Evolutionary conservation across 2,329 filamentous ascomycete genomes (phyloP).

Genomic region (Monosporascus sp.): DNA sequence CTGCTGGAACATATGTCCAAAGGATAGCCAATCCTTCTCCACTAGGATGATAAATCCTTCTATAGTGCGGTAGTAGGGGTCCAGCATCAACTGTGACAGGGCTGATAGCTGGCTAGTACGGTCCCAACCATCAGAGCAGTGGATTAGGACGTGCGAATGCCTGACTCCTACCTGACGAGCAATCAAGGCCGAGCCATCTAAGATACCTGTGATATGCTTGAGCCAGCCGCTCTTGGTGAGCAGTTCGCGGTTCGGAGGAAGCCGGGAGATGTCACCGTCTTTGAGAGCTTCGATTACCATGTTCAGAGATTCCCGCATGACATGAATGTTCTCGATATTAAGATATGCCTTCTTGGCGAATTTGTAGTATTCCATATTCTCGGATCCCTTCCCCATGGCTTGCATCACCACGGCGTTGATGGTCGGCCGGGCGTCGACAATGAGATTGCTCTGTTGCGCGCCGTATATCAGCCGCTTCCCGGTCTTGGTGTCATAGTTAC

Average conservation of each 20-base stretch:
- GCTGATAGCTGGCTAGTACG: conserved; percentile 92
- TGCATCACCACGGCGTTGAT: conserved; percentile 96
- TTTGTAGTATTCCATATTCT: conserved; percentile 97
- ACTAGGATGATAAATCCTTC: conserved; percentile 92
- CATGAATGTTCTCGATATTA: conserved; percentile 96
- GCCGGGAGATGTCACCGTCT: conserved; percentile 79
- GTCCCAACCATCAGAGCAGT: conserved; percentile 98
- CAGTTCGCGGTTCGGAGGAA: conserved; percentile 76
- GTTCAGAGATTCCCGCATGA: conserved; percentile 88
- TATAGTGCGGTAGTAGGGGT: conserved; percentile 90
- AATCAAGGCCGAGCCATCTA: conserved; percentile 81
- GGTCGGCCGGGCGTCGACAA: conserved; percentile 90
- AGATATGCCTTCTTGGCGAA: conserved; percentile 88
- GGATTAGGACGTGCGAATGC: conserved; percentile 91
- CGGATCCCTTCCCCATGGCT: conserved; percentile 84
- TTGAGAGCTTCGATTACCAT: conserved; percentile 87
- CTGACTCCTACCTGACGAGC: conserved; percentile 83
- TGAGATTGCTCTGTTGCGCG: conserved; percentile 87
- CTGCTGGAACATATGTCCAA: conserved; percentile 95
- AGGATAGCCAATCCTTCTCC: conserved; percentile 97
- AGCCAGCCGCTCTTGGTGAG: conserved; percentile 85
- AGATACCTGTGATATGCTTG: conserved; percentile 76
- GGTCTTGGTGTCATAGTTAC: conserved; percentile 52
- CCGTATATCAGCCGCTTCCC: conserved; percentile 71
- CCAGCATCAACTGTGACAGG: conserved; percentile 85